These are phyloP conservation scores for Wickerhamomyces strasburgensis DNA, from an alignment of 805 yeast species.

Conservation along the genomic window DNA sequence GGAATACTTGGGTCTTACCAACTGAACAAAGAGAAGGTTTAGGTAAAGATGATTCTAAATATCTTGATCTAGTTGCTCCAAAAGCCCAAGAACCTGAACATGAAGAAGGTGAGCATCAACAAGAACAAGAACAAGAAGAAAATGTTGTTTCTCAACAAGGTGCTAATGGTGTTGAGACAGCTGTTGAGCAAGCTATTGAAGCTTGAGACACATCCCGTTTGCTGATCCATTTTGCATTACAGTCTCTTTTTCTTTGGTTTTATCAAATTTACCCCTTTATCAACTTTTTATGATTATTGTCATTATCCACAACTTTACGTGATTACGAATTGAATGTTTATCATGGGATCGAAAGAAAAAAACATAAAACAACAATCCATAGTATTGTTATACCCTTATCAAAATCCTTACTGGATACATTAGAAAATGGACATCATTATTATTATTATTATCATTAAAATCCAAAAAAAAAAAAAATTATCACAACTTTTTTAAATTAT, in stretches of 20 bases:
- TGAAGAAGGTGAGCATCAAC: conserved; percentile 16
- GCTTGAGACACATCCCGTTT: neutral
- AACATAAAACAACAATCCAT: too few relatives aligned
- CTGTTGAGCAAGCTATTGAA: neutral
- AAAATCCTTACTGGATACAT: too few relatives aligned
- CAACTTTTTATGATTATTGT: neutral
- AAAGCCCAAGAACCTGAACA: conserved; percentile 8
- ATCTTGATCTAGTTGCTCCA: conserved; percentile 18
- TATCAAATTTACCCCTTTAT: too few relatives aligned
- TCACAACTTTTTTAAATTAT: too few relatives aligned
- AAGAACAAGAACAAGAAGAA: conserved; percentile 11
- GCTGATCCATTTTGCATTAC: neutral
- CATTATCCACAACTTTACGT: neutral
- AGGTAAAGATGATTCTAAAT: conserved; percentile 39
- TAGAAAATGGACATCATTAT: too few relatives aligned
- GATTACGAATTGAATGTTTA: neutral
- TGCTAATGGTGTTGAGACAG: too few relatives aligned
- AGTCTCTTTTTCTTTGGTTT: neutral
- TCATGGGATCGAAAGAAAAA: too few relatives aligned
- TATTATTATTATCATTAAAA: too few relatives aligned
- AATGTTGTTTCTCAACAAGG: too few relatives aligned
- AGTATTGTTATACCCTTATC: too few relatives aligned
- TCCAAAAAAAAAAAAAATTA: too few relatives aligned
- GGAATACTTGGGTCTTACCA: conserved; percentile 68
- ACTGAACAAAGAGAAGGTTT: conserved; percentile 39